These are phyloP conservation scores for Cyphellophora attinorum DNA, from an alignment of 2,329 filamentous ascomycete species.

Conservation along the genomic window DNA sequence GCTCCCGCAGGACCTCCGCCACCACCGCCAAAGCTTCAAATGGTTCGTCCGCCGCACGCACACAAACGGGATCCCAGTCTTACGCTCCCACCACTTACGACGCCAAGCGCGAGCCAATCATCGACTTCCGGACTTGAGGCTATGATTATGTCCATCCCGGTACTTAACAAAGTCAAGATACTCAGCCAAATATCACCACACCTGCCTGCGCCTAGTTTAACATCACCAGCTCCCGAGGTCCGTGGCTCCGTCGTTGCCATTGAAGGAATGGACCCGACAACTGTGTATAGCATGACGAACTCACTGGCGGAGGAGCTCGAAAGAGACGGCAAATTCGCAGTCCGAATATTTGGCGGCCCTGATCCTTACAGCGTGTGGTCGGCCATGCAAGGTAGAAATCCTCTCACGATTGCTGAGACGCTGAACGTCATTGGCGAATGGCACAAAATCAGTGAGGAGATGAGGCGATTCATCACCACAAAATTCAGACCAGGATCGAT, in stretches of 20 bases:
- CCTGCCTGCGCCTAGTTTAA: slow-evolving; percentile 32
- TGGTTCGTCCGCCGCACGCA: slow-evolving; percentile 32
- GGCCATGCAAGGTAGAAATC: slow-evolving; percentile 10
- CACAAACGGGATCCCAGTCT: slow-evolving; percentile 34
- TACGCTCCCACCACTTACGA: slow-evolving; percentile 45
- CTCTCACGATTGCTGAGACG: slow-evolving; percentile 45
- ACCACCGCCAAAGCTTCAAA: slow-evolving; percentile 17
- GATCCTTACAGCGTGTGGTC: slow-evolving; percentile 19
- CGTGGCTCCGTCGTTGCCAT: slow-evolving; percentile 77
- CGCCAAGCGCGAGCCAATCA: slow-evolving; percentile 9
- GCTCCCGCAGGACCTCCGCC: slow-evolving; percentile 12
- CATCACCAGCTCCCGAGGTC: slow-evolving; percentile 29
- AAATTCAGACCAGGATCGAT: slow-evolving; percentile 9
- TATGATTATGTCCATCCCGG: slow-evolving; percentile 66
- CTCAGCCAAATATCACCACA: slow-evolving; percentile 68
- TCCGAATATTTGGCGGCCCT: slow-evolving; percentile 41
- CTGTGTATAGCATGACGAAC: slow-evolving; percentile 56
- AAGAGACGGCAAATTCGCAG: slow-evolving; percentile 42
- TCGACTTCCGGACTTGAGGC: slow-evolving; percentile 42
- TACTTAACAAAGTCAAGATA: slow-evolving; percentile 65
- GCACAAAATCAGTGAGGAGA: slow-evolving; percentile 66
- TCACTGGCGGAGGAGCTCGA: slow-evolving; percentile 49
- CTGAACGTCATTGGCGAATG: slow-evolving; percentile 60
- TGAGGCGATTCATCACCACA: slow-evolving; percentile 49
- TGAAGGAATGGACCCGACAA: slow-evolving; percentile 60